Percentiles rank a stretch among this genome's conserved stretches.
Conservation (phyloP, 139 green algal species). For the Gonium pectorale region DNA sequence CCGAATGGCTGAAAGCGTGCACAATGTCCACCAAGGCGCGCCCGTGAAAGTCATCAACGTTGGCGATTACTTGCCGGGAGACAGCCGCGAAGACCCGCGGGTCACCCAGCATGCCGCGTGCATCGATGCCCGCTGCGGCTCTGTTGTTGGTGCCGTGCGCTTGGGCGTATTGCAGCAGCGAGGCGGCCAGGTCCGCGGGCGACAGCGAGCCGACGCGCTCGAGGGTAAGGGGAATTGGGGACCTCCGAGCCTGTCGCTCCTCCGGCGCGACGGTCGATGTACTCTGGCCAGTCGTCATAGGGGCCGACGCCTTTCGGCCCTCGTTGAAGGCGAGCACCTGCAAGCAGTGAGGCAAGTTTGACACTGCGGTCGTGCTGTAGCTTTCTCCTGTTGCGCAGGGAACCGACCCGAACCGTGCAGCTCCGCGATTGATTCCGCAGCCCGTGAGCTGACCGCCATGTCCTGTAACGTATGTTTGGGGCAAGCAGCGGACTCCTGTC, state of each 20-base stretch:
- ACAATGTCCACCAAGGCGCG: not conserved
- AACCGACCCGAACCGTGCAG: too few species aligned
- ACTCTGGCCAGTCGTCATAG: too few species aligned
- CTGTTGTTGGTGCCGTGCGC: not conserved
- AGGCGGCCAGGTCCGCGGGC: not conserved
- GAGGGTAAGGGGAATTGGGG: not conserved
- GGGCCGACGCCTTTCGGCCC: too few species aligned
- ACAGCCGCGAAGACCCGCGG: not conserved
- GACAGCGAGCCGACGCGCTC: not conserved
- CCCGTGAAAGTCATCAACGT: not conserved
- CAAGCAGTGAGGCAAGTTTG: too few species aligned
- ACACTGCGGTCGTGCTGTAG: too few species aligned
- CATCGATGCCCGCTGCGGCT: not conserved
- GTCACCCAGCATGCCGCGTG: not conserved
- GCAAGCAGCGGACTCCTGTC: too few species aligned
- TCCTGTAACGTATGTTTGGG: too few species aligned
- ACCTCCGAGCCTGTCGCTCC: too few species aligned
- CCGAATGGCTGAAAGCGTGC: not conserved
- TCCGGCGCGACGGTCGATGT: not conserved
- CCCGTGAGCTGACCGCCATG: too few species aligned
- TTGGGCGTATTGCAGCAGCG: not conserved
- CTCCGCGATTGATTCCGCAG: too few species aligned
- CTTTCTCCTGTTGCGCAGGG: too few species aligned
- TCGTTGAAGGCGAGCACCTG: constrained; percentile 22
- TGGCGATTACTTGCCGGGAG: not conserved